phyloP scores from a whole-genome alignment of 164 flowering plant species.

The Piper betle region DNA sequence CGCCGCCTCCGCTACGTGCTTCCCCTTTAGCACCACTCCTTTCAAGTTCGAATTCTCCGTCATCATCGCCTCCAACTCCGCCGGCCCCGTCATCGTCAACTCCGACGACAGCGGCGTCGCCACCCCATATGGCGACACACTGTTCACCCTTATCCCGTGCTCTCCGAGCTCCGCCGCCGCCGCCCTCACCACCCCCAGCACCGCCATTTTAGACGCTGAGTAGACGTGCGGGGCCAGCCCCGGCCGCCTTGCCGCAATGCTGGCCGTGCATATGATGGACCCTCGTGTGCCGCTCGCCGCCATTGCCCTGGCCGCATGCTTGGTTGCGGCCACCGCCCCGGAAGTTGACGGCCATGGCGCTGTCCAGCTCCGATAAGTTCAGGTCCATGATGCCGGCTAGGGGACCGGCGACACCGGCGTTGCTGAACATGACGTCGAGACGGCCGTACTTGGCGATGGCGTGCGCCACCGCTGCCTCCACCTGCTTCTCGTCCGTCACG shows the following conservation, averaged over 20 bases:
- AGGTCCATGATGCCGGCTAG: not conserved
- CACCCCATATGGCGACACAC: constrained; percentile 51
- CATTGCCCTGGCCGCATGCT: constrained; percentile 16
- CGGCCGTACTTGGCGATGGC: constrained; percentile 12
- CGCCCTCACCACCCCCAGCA: constrained; percentile 14
- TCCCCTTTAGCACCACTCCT: not conserved
- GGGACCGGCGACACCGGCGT: constrained; percentile 16
- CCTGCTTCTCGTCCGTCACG: constrained; percentile 20
- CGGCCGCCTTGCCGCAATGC: constrained; percentile 10
- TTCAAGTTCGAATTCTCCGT: not conserved
- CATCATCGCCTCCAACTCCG: not conserved
- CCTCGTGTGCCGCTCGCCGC: constrained; percentile 11
- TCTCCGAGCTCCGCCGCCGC: constrained; percentile 16
- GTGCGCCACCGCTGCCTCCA: constrained; percentile 7
- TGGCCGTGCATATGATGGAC: constrained; percentile 20
- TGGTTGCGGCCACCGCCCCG: not conserved
- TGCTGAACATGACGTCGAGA: constrained; percentile 21
- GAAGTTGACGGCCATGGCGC: constrained; percentile 2
- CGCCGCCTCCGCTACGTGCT: constrained; percentile 4
- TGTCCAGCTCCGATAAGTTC: constrained; percentile 1
- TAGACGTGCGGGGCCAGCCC: constrained; percentile 13
- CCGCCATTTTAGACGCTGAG: constrained; percentile 20
- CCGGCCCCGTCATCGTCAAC: constrained; percentile 5
- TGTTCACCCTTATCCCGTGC: constrained; percentile 30
- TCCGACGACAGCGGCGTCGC: constrained; percentile 48